These are phyloP conservation scores for Leptodermis oblonga DNA, from an alignment of 257 asterid genomes.

Conservation along the genomic window DNA sequence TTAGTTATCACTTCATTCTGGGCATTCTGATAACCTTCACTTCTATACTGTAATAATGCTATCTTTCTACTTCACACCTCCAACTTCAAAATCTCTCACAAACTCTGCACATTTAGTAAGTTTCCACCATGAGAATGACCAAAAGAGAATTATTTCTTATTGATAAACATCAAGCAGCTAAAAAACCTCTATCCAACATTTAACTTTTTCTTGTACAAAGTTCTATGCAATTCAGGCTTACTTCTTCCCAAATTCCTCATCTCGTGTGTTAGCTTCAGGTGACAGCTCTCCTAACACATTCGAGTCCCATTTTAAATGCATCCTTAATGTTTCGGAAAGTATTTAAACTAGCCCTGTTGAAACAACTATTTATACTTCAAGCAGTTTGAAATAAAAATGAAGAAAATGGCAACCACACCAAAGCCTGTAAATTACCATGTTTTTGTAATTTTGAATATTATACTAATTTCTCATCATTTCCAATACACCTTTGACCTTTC, in stretches of 20 bases:
- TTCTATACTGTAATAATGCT: not conserved
- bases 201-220: not conserved
- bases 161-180: not conserved
- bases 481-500: too few species aligned
- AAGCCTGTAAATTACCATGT: too few species aligned
- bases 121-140: not conserved
- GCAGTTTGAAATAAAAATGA: not conserved
- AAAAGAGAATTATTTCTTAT: not conserved
- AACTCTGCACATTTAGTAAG: not conserved
- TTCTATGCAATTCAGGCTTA: not conserved
- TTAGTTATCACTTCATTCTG: not conserved
- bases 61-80: not conserved
- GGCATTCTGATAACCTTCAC: not conserved
- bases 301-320: not conserved
- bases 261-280: not conserved
- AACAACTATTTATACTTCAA: not conserved
- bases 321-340: not conserved
- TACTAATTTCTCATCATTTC: too few species aligned
- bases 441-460: too few species aligned
- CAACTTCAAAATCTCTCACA: not conserved
- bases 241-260: constrained; percentile 4
- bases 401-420: too few species aligned
- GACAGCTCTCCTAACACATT: not conserved
- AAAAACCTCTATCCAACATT: too few species aligned
- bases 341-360: not conserved